phyloP scores from a whole-genome alignment of 129 eudicot species.

The Artemisia tridentata region DNA sequence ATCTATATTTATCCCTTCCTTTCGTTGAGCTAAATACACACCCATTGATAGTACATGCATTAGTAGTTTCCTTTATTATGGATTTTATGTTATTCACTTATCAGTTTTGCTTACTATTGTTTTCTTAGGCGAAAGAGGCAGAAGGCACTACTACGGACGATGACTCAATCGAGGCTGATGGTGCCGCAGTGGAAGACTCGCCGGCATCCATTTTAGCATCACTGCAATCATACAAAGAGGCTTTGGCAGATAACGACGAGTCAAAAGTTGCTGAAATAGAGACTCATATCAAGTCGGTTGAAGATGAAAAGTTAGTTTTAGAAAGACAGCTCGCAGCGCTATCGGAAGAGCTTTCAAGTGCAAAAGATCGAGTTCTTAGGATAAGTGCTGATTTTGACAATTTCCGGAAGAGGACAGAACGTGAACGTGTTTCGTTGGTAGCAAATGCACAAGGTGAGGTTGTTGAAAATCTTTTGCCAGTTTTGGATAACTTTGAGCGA shows the following conservation, averaged over 20 bases:
- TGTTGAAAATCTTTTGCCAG: slow-evolving; percentile 61
- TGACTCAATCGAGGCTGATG: slow-evolving; percentile 40
- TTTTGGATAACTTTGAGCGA: slow-evolving; percentile 80
- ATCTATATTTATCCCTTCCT: no score
- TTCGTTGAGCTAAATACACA: neutral
- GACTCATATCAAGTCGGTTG: slow-evolving; percentile 46
- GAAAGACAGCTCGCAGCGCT: slow-evolving; percentile 52
- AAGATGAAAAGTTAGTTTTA: slow-evolving; percentile 50
- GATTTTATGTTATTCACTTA: neutral
- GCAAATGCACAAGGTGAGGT: slow-evolving; percentile 83
- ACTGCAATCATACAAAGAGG: slow-evolving; percentile 66
- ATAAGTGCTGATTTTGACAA: slow-evolving; percentile 85
- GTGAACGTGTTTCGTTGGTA: slow-evolving; percentile 55
- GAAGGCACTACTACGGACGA: slow-evolving; percentile 34
- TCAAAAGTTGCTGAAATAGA: slow-evolving; percentile 57
- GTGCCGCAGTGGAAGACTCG: slow-evolving; percentile 43
- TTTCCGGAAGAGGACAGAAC: slow-evolving; percentile 79
- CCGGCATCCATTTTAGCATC: slow-evolving; percentile 44
- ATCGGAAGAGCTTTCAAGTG: slow-evolving; percentile 52
- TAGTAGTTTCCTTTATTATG: neutral
- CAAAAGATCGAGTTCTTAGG: slow-evolving; percentile 59
- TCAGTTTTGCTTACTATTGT: slow-evolving; percentile 14
- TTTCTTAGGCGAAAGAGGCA: slow-evolving; percentile 29
- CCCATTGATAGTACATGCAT: neutral
- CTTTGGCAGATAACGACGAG: slow-evolving; percentile 50